Evolutionary conservation across 2,329 filamentous ascomycete genomes (phyloP).

Genomic region (Colletotrichum musae): DNA sequence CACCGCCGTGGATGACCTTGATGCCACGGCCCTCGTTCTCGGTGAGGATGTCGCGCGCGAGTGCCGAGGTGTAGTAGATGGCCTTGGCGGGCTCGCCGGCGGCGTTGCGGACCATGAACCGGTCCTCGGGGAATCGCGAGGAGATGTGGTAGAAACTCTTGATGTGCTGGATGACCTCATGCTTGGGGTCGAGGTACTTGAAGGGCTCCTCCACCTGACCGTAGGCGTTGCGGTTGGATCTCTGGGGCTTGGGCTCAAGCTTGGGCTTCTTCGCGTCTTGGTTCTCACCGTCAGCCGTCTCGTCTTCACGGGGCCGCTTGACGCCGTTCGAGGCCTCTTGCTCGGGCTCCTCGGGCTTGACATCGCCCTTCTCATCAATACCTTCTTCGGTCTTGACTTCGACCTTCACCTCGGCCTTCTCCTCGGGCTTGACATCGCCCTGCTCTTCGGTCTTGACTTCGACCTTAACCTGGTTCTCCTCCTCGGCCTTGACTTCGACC

Average conservation of each 20-base stretch:
- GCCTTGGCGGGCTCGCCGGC: conserved; percentile 90
- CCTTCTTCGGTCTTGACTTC: conserved; percentile 9
- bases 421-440: neutral
- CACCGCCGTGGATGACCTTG: conserved; percentile 96
- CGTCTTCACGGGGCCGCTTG: conserved; percentile 53
- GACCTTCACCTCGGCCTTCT: conserved; percentile 8
- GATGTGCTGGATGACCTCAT: conserved; percentile 83
- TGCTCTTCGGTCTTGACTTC: conserved; percentile 18
- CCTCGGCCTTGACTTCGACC: conserved; percentile 31
- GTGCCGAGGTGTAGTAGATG: conserved; percentile 93
- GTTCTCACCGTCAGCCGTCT: conserved; percentile 50
- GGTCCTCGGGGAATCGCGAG: conserved; percentile 85
- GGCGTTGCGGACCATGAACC: conserved; percentile 97
- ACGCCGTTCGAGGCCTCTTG: conserved; percentile 44
- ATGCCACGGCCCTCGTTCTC: conserved; percentile 92
- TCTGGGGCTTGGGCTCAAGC: conserved; percentile 50
- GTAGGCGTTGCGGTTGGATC: conserved; percentile 59
- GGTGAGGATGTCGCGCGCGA: conserved; percentile 87
- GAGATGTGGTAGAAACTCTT: conserved; percentile 89
- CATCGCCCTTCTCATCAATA: conserved; percentile 12
- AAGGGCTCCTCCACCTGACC: conserved; percentile 88
- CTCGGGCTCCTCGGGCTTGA: conserved; percentile 36
- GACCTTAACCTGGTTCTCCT: conserved; percentile 8
- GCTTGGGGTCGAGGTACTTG: conserved; percentile 85
- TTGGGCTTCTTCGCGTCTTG: conserved; percentile 58